A percentile compares a stretch with the other conserved stretches of the same genome.
These are phyloP conservation scores for Candida maesae DNA, from an alignment of 805 yeast species.

Conservation along the genomic window DNA sequence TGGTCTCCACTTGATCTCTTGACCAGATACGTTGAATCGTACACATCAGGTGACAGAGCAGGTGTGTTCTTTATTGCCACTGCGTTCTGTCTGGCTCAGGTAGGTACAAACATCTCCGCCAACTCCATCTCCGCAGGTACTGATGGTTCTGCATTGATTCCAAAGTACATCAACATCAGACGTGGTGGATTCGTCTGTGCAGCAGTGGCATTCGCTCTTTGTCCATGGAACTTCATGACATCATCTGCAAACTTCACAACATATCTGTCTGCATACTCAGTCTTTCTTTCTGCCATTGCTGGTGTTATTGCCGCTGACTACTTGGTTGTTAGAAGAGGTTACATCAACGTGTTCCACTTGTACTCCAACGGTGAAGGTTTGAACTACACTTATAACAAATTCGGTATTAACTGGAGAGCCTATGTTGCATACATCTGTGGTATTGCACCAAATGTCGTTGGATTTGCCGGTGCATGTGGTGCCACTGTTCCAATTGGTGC, in stretches of 20 bases:
- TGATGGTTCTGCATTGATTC: constrained; percentile 63
- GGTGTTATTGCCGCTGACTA: constrained; percentile 73
- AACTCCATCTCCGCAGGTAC: constrained; percentile 71
- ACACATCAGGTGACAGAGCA: constrained; percentile 59
- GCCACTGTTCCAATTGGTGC: constrained; percentile 81
- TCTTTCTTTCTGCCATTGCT: constrained; percentile 78
- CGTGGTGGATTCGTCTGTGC: constrained; percentile 83
- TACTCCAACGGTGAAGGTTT: constrained; percentile 43
- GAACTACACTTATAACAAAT: constrained; percentile 54
- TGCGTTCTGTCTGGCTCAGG: constrained; percentile 70
- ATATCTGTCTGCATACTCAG: constrained; percentile 75
- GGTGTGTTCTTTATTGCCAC: constrained; percentile 75
- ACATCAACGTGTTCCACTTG: constrained; percentile 57
- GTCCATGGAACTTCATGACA: constrained; percentile 80
- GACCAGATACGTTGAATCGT: constrained; percentile 53
- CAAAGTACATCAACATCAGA: constrained; percentile 65
- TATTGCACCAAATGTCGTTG: constrained; percentile 78
- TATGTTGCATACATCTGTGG: constrained; percentile 77
- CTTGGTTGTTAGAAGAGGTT: constrained; percentile 69
- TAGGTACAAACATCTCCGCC: constrained; percentile 74
- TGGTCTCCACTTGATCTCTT: constrained; percentile 81
- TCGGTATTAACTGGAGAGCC: constrained; percentile 84
- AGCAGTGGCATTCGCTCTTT: constrained; percentile 58
- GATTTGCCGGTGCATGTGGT: constrained; percentile 81
- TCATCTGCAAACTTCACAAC: constrained; percentile 73